Base-by-base conservation (phyloP, 257 asterid genomes). In the Capsicum baccatum region DNA sequence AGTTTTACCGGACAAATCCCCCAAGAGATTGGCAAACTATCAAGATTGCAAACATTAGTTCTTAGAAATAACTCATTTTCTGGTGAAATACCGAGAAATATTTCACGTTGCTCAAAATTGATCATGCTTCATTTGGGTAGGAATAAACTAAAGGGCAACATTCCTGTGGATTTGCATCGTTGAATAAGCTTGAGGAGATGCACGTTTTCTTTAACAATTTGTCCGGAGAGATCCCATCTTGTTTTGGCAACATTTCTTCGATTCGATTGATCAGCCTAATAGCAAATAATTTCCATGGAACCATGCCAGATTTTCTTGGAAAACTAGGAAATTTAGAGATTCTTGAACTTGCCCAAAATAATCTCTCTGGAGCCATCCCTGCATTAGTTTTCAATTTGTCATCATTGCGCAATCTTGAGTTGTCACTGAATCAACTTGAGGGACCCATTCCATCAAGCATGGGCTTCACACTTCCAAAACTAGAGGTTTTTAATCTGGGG, bases 301-400 rank as follows among this genome's bases (percentile, higher is more conserved):
- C 59, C 17, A 83, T 83, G 14, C 85, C 83, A 0, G 62, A 57
- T 59, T 69, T 71, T 83, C 82, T 83, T 73, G 76, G 74, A 2
- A 56, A 26, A 16, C 59, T 83, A 19, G 37, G 39, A 44, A 58
- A 83, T 5, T 74, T 83, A 21, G 35, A 52, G 19, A 5, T 17
- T 16, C 54, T 74, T 59, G 50, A 58, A 19, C 76, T 83, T 4
- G 73, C 74, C 33, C 12, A 55, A 10, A 83, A 83, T 39, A 83
- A 71, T 26, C 62, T 83, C 4, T 58, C 86, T 14, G 86, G 86
- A 55, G 48, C 19, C 44, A 39, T 83, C 55, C 82, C 86, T 35
- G 33, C 79, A 3, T 79, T 83, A 5, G n/a, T 84, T 84, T 76
- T 84, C 83, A 73, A 83, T 73, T 19, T 83, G 55, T 73, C 86